A percentile compares a stretch with the other conserved stretches of the same genome.
Evolutionary conservation across 2,329 filamentous ascomycete species (phyloP).

Genomic region (Coniochaeta prunicola): DNA sequence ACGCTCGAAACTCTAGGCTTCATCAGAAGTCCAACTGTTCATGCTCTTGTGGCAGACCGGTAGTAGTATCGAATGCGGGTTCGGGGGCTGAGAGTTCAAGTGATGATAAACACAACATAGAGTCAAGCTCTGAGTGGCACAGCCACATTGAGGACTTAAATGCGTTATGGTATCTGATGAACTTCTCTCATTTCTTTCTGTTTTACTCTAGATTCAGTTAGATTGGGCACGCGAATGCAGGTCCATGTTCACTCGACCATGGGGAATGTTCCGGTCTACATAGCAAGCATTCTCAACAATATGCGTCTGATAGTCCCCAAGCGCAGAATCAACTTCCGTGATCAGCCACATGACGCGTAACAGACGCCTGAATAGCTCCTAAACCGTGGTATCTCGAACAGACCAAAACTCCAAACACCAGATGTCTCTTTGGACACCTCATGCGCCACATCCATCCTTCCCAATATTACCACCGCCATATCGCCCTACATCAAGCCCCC

Average conservation of each 20-base stretch:
- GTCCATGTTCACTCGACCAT: too few relatives aligned
- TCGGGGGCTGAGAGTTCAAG: conserved; percentile 48
- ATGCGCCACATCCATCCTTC: background rate
- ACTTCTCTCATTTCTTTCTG: conserved; percentile 14
- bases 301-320: too few relatives aligned
- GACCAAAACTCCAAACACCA: background rate
- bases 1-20: conserved; percentile 21
- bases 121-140: conserved; percentile 92
- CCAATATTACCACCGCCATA: background rate
- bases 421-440: background rate
- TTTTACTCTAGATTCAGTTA: background rate
- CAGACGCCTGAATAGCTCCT: background rate
- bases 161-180: conserved; percentile 33
- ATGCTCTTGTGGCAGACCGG: conserved; percentile 1
- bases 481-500: conserved; percentile 71
- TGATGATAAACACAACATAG: conserved; percentile 94
- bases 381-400: conserved; percentile 2
- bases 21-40: conserved; percentile 25
- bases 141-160: conserved; percentile 37
- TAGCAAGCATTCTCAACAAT: too few relatives aligned
- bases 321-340: too few relatives aligned
- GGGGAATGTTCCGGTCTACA: too few relatives aligned
- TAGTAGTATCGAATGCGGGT: conserved; percentile 16
- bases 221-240: background rate
- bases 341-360: background rate